A percentile compares a stretch with the other conserved stretches of the same genome.
phyloP scores from a whole-genome alignment of 345 rosid genomes.

The Litchi chinensis region DNA sequence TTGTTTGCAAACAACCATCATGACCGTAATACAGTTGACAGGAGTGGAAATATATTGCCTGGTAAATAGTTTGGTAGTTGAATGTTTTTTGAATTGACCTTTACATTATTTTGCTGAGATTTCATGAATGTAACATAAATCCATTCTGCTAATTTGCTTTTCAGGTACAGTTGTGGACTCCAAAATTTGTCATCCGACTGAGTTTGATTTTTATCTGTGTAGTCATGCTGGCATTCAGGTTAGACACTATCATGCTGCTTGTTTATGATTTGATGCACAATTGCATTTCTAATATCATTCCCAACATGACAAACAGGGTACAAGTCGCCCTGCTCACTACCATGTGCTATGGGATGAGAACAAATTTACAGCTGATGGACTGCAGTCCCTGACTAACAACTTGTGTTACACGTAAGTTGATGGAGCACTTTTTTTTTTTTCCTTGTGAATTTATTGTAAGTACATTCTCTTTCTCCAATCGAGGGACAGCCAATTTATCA shows the following conservation, averaged over 20 bases:
- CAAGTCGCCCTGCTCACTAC: conserved; percentile 97
- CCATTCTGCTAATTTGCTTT: neutral
- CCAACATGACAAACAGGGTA: conserved; percentile 55
- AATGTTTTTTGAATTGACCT: neutral
- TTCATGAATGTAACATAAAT: neutral
- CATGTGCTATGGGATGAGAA: conserved; percentile 99
- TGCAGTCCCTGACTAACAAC: conserved; percentile 90
- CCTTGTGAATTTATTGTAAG: too few relatives aligned
- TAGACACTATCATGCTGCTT: neutral
- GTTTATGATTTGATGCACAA: neutral
- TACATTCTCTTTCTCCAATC: too few relatives aligned
- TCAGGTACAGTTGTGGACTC: conserved; percentile 98
- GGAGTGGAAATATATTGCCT: conserved; percentile 93
- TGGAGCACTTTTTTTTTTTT: neutral
- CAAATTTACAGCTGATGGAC: conserved; percentile 89
- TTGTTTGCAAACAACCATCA: conserved; percentile 83
- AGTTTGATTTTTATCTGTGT: conserved; percentile 94
- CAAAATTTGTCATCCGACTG: conserved; percentile 96
- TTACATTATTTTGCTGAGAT: neutral
- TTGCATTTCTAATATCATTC: neutral
- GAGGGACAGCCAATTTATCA: too few relatives aligned
- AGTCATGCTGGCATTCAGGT: conserved; percentile 99
- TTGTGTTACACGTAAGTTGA: conserved; percentile 87
- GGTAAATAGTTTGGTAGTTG: conserved; percentile 38
- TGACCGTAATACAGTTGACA: conserved; percentile 75